Conservation (phyloP, 306 rosid genomes). For the Fagus sylvatica region DNA sequence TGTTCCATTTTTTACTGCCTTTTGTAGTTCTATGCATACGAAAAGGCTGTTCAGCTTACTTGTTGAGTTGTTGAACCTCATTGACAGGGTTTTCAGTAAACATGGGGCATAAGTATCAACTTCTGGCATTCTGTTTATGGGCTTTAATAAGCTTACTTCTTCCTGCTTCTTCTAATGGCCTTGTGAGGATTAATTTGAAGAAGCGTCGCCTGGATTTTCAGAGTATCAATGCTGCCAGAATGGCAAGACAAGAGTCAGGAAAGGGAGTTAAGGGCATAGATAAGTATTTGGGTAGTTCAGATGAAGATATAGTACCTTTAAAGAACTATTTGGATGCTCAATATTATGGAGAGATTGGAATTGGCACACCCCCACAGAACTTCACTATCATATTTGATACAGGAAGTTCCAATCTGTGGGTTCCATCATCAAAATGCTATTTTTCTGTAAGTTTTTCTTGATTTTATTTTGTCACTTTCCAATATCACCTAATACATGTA, state of each 20-base stretch:
- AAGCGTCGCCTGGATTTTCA: slow-evolving; percentile 63
- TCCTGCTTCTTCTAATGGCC: slow-evolving; percentile 58
- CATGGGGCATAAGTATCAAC: slow-evolving; percentile 57
- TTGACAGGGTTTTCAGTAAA: slow-evolving; percentile 36
- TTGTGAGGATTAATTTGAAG: slow-evolving; percentile 65
- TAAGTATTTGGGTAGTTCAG: slow-evolving; percentile 21
- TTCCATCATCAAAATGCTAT: slow-evolving; percentile 78
- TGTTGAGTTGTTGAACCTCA: neutral
- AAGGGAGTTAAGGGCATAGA: slow-evolving; percentile 29
- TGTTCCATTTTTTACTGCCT: slow-evolving; percentile 3
- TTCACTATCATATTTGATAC: slow-evolving; percentile 84
- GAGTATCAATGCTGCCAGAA: slow-evolving; percentile 52
- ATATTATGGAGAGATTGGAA: slow-evolving; percentile 84
- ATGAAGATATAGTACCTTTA: slow-evolving; percentile 56
- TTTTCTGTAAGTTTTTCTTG: slow-evolving; percentile 64
- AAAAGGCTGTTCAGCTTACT: slow-evolving; percentile 23
- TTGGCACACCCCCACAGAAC: slow-evolving; percentile 83
- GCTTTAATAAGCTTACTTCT: slow-evolving; percentile 54
- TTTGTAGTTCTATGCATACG: neutral
- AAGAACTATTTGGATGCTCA: slow-evolving; percentile 83
- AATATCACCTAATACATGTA: neutral
- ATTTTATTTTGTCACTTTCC: neutral
- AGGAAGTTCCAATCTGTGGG: slow-evolving; percentile 88
- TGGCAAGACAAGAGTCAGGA: slow-evolving; percentile 32
- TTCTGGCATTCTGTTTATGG: slow-evolving; percentile 55